Evolutionary conservation across 2,329 filamentous ascomycete genomes (phyloP), one percentile per base, ranked within the genome.

Genomic region (Lomentospora prolificans): DNA sequence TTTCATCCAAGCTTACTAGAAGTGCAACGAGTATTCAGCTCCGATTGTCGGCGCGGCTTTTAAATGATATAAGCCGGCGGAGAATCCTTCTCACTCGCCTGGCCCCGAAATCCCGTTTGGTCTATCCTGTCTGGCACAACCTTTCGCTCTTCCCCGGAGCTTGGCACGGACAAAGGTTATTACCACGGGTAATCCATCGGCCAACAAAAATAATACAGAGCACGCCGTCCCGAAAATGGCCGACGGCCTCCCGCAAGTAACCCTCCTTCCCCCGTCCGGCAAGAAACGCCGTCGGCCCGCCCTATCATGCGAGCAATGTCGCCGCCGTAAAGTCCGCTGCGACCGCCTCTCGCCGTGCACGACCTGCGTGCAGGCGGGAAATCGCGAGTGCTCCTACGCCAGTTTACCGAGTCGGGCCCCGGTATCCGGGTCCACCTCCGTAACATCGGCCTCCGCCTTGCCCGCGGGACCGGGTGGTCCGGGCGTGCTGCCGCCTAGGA

Each of bases 311-410:
- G 69, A 74, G 60, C 71, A 80, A 44, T 86, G 83, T 62, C 72
- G 82, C 46, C 75, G 69, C 56, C 78, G 81, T 41, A 86, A 86
- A 65, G 78, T 85, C 57, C 74, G 76, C 50, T 86, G 82, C 62
- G 78, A 86, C 62, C 77, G 79, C 51, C 75, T 76, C 57, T 66
- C 69, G 5, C 83, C 83, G 1, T 86, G 82, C 61, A 74, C 71
- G 58, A 81, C 82, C 57, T 86, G 83, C 62, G 58, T 77, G n/a
- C 76, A 77, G 59, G 78, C 79, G 22, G 75, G 75, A 60, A 78
- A 76, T 41, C 71, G 74, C 4, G 71, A 71, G 19, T 86, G 83
- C 61, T 72, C 78, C 1, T 85, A 82, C 61, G 69, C 41, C 9
- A 46, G n/a, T 22, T 9, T 46, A 7, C 41, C 41, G n/a, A n/a